These are phyloP conservation scores for Lanzia echinophila DNA, from an alignment of 2,329 filamentous ascomycete genomes.

Conservation along the genomic window DNA sequence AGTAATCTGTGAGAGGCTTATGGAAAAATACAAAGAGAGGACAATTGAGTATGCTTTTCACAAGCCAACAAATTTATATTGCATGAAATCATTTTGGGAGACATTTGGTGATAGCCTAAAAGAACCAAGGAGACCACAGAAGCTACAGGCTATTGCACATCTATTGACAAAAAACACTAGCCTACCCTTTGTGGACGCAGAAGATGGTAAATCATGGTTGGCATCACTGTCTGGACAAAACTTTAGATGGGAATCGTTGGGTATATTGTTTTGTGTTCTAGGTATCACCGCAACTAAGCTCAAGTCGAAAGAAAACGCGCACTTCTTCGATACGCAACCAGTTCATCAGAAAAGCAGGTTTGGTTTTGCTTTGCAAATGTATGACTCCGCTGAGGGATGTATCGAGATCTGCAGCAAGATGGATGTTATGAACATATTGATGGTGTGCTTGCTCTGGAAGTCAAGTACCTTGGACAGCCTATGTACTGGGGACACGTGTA, in stretches of 20 bases:
- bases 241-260: conserved; percentile 29
- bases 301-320: conserved; percentile 16
- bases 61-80: background rate
- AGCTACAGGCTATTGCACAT: conserved; percentile 19
- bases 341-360: conserved; percentile 20
- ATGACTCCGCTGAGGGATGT: conserved; percentile 30
- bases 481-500: conserved; percentile 34
- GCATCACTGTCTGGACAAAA: conserved; percentile 23
- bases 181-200: conserved; percentile 21
- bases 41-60: conserved; percentile 1
- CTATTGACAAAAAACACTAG: conserved; percentile 26
- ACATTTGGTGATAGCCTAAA: conserved; percentile 18
- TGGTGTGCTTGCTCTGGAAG: conserved; percentile 34
- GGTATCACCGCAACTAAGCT: conserved; percentile 15
- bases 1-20: background rate
- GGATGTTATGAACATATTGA: conserved; percentile 32
- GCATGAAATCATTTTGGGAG: conserved; percentile 18
- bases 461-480: conserved; percentile 33
- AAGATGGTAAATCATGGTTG: conserved; percentile 25
- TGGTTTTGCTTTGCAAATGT: conserved; percentile 24
- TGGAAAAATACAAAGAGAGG: background rate
- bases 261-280: conserved; percentile 22
- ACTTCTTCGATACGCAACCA: conserved; percentile 22
- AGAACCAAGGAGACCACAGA: conserved; percentile 17
- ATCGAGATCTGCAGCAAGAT: conserved; percentile 31